Conservation (phyloP, 257 asterid species). For the Solanum appendiculatum region DNA sequence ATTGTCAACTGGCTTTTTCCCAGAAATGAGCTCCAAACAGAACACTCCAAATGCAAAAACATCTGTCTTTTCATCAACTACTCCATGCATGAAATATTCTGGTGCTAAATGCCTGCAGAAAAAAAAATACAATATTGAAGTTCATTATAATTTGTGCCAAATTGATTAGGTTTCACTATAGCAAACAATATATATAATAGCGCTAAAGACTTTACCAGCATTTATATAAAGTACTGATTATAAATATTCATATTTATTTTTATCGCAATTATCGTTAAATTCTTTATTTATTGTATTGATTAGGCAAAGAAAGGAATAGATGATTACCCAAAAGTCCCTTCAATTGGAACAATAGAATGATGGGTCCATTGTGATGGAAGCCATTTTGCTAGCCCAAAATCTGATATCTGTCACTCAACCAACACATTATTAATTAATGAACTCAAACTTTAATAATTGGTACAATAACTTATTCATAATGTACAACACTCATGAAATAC, state of each 20-base stretch:
- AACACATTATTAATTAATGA: neutral
- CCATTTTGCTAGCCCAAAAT: conserved; percentile 97
- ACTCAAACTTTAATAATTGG: neutral
- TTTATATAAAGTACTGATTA: no score
- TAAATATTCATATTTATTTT: neutral
- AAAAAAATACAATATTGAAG: neutral
- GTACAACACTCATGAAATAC: neutral
- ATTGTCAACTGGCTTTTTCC: conserved; percentile 79
- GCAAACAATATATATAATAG: no score
- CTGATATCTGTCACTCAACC: conserved; percentile 55
- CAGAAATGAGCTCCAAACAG: conserved; percentile 76
- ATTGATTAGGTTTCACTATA: neutral
- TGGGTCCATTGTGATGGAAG: conserved; percentile 98
- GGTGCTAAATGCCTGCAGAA: conserved; percentile 78
- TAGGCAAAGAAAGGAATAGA: neutral
- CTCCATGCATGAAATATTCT: conserved; percentile 95
- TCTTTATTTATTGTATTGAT: neutral
- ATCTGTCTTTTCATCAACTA: conserved; percentile 94
- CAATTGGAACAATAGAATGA: conserved; percentile 88
- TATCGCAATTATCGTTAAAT: no score
- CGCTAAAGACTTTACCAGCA: neutral
- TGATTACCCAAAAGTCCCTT: conserved; percentile 91
- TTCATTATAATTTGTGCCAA: neutral
- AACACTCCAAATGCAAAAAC: conserved; percentile 94
- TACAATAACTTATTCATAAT: neutral